These are phyloP conservation scores for Lyophyllum semitale DNA, from an alignment of 768 basidiomycete genomes.

Conservation along the genomic window DNA sequence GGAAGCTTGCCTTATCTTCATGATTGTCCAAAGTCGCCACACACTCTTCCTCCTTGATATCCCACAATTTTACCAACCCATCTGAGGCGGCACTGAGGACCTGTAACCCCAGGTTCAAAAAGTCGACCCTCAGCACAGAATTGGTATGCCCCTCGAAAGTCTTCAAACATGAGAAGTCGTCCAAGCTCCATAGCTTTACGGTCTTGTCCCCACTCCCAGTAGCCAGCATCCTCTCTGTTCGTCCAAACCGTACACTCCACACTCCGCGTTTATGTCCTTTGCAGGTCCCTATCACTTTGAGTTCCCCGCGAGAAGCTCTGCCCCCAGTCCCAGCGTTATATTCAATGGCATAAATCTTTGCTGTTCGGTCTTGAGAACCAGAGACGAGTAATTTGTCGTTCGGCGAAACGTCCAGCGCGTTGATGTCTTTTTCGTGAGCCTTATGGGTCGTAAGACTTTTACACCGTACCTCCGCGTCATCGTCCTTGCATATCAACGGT, in stretches of 20 bases:
- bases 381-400: constrained; percentile 88
- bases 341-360: constrained; percentile 83
- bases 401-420: constrained; percentile 89
- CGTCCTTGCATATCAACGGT: constrained; percentile 28
- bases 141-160: constrained; percentile 99
- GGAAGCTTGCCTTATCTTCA: constrained; percentile 81
- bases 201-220: constrained; percentile 96
- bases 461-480: constrained; percentile 46
- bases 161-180: constrained; percentile 91
- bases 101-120: constrained; percentile 81
- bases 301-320: constrained; percentile 59
- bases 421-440: constrained; percentile 99
- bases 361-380: constrained; percentile 94
- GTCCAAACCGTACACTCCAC: constrained; percentile 91
- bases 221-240: constrained; percentile 80
- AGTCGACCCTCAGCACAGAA: constrained; percentile 92
- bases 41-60: constrained; percentile 86
- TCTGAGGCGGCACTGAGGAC: constrained; percentile 91
- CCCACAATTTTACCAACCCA: constrained; percentile 96
- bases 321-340: constrained; percentile 44
- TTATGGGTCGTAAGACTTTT: constrained; percentile 83
- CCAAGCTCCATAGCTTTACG: constrained; percentile 90
- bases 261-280: constrained; percentile 97
- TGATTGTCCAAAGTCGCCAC: constrained; percentile 92
- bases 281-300: constrained; percentile 81